Evolutionary conservation across 805 yeast species (phyloP).

Genomic region (Metschnikowia cerradonensis): DNA sequence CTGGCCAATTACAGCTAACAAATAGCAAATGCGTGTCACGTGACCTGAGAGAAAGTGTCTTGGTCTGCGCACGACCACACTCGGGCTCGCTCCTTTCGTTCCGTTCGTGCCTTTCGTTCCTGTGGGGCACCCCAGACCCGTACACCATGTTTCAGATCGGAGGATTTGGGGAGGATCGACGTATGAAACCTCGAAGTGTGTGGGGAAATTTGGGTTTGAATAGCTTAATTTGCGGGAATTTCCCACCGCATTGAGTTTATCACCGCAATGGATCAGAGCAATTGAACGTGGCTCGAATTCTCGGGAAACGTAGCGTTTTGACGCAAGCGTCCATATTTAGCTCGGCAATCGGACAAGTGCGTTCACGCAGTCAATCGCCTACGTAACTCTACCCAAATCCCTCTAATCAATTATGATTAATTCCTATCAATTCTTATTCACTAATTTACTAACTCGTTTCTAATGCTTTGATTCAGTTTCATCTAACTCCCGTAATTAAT

Average conservation of each 20-base stretch:
- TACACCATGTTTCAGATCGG: background rate
- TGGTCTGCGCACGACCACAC: background rate
- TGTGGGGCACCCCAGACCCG: background rate
- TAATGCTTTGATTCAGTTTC: too few relatives aligned
- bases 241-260: background rate
- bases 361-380: background rate
- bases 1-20: constrained; percentile 11
- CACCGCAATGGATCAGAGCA: background rate
- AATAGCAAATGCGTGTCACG: constrained; percentile 4
- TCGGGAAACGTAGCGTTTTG: background rate
- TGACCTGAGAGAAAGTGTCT: background rate
- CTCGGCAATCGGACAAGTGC: background rate
- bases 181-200: too few relatives aligned
- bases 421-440: too few relatives aligned
- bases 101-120: background rate
- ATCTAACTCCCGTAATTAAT: too few relatives aligned
- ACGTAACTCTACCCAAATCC: too few relatives aligned
- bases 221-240: too few relatives aligned
- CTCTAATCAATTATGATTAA: too few relatives aligned
- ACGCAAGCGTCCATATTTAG: background rate
- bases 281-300: background rate
- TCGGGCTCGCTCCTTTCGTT: background rate
- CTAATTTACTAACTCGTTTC: too few relatives aligned
- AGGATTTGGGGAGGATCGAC: background rate
- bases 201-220: too few relatives aligned